Evolutionary conservation across 208 protist genomes (phyloP).

Genomic region (Porcisia deanei): DNA sequence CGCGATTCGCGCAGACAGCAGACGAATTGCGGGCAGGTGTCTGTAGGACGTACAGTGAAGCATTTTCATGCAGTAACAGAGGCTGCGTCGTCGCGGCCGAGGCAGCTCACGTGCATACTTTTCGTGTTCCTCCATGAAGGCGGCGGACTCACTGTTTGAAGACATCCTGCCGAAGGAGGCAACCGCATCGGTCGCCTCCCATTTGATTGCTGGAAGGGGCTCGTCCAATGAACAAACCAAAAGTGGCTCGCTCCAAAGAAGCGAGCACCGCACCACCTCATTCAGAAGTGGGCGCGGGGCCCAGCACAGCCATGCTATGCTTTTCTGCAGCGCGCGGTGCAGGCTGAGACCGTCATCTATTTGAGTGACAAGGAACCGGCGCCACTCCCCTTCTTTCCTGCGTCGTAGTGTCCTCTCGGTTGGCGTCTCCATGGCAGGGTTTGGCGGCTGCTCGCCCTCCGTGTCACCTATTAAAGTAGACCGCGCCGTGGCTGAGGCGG

Average conservation of each 20-base stretch:
- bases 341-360: slow-evolving; percentile 1
- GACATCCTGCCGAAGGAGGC: neutral
- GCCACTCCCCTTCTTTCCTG: slow-evolving; percentile 2
- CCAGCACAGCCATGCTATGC: slow-evolving; percentile 27
- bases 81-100: slow-evolving; percentile 37
- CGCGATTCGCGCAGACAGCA: slow-evolving; percentile 41
- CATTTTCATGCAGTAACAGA: slow-evolving; percentile 40
- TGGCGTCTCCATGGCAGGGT: neutral
- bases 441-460: neutral
- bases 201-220: neutral
- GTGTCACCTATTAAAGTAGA: neutral
- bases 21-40: slow-evolving; percentile 48
- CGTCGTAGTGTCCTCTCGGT: slow-evolving; percentile 4
- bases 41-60: slow-evolving; percentile 56
- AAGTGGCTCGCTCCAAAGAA: slow-evolving; percentile 31
- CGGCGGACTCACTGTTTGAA: neutral
- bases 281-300: slow-evolving; percentile 58
- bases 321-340: slow-evolving; percentile 22
- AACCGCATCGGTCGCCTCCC: neutral
- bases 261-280: slow-evolving; percentile 38
- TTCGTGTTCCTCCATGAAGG: neutral
- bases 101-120: slow-evolving; percentile 11
- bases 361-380: slow-evolving; percentile 7
- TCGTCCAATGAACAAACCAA: neutral
- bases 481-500: neutral